Base-by-base conservation (phyloP, 2,329 filamentous ascomycete species). In the Epichloe scottii region DNA sequence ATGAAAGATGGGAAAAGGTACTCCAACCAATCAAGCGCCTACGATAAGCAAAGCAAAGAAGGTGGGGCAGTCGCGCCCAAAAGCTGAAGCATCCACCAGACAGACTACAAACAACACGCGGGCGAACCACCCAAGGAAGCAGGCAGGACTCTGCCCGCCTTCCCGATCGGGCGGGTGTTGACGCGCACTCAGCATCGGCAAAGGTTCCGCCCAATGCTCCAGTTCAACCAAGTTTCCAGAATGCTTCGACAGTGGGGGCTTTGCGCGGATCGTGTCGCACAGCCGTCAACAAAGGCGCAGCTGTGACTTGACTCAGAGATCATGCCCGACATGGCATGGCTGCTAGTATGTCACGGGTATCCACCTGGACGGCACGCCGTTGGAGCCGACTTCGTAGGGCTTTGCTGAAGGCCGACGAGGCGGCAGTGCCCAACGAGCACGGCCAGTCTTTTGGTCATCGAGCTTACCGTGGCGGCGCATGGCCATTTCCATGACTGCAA, bases 401-500 rank as follows among this genome's bases (percentile, higher is more conserved):
- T 71, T 77, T 38, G 67, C 66, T 51, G 68, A 68, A 38, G 73
- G 66, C 62, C 79, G 79, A 55, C 82, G 72, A n/a, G 82, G 79
- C 10, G 82, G 81, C n/a, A 85, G 70, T 7, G 81, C 76, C 75
- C 81, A 83, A 45, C 79, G 75, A n/a, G 82, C 82, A 46, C 81
- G 75, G 30, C 82, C 82, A n/a, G 81, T 79, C 51, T 76, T 76
- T 56, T 80, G 76, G 58, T 82, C 78, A 57, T 83, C 80, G 48
- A 85, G 70, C 63, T 85, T 85, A 57, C 82, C 82, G 42, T 71
- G 71, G 59, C 76, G 78, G 51, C 82, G 77, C 82, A 85, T 85
- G 12, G 81, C 77, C 77, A 85, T 84, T 61, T 85, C 82, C 75
- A 85, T 79, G 48, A 85, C 82, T 37, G 82, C 82, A 50, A 85